These are phyloP conservation scores for Diaporthe citri DNA, from an alignment of 2,329 filamentous ascomycete species.

Conservation along the genomic window DNA sequence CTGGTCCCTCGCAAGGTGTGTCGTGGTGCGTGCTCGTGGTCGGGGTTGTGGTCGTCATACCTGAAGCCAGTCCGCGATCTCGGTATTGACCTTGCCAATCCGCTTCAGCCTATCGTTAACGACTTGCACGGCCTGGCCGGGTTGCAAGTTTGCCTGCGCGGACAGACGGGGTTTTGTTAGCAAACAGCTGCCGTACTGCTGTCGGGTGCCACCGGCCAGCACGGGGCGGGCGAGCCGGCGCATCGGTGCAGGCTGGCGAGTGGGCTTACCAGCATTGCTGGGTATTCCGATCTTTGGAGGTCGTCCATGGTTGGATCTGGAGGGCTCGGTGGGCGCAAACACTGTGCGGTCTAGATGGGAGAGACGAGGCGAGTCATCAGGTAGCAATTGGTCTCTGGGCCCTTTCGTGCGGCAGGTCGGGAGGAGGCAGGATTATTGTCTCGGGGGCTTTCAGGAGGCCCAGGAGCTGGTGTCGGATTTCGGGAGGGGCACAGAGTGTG, in stretches of 20 bases:
- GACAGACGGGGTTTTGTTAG: slow-evolving; percentile 40
- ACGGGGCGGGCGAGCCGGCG: slow-evolving; percentile 11
- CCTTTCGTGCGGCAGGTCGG: slow-evolving; percentile 19
- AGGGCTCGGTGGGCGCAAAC: slow-evolving; percentile 43
- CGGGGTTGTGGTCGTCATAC: slow-evolving; percentile 63
- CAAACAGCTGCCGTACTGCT: slow-evolving; percentile 9
- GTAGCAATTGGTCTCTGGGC: slow-evolving; percentile 19
- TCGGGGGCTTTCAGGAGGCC: slow-evolving; percentile 8
- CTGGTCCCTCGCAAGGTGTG: background rate
- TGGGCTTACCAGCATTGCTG: slow-evolving; percentile 84
- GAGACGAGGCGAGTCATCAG: slow-evolving; percentile 34
- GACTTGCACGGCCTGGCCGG: slow-evolving; percentile 82
- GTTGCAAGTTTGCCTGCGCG: slow-evolving; percentile 81
- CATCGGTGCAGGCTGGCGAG: slow-evolving; percentile 32
- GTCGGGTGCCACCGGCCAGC: slow-evolving; percentile 14
- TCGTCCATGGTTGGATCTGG: slow-evolving; percentile 71
- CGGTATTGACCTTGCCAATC: slow-evolving; percentile 86
- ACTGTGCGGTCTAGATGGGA: slow-evolving; percentile 14
- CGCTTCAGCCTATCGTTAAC: slow-evolving; percentile 90
- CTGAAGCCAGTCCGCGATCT: slow-evolving; percentile 97
- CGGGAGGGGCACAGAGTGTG: background rate
- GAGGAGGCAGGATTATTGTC: background rate
- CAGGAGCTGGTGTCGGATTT: background rate
- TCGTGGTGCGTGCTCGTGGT: background rate
- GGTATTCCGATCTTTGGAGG: slow-evolving; percentile 90